Evolutionary conservation across 768 basidiomycete species (phyloP), one percentile per base, ranked within the genome.

Genomic region (Albatrellus ellisii): DNA sequence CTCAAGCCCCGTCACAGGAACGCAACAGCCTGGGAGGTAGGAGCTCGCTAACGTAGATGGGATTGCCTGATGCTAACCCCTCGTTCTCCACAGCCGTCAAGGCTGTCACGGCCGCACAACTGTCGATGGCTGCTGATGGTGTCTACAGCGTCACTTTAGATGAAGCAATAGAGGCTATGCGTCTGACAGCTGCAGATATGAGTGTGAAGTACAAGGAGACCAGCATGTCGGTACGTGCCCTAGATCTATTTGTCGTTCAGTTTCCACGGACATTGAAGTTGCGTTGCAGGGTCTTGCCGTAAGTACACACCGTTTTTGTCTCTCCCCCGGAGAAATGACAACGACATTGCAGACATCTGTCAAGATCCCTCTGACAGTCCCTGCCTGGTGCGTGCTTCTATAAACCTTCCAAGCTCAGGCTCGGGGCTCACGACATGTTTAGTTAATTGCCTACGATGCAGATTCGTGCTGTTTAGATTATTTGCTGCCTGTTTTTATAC

Each of bases 151-250:
- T 27, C 14, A 39, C 26, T 9, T n/a, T 39, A n/a, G 38, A 25
- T 17, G 38, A 27, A 39, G 38, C 38, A 2, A 39, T 39, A 3
- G 38, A 39, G 24, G 38, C 38, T 12, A 39, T 39, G 26, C 38
- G 38, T 24, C 38, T 39, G 22, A 27, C 38, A 26, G 91, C 92
- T 21, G 68, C 73, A n/a, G 87, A 91, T 58, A 94, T 94, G 89
- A 89, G 86, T 47, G 73, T 83, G 51, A 89, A 91, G 59, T 92
- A 94, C 59, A 95, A 94, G 57, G 91, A 97, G 62, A 97, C 91
- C 0, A 88, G 84, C 59, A 72, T 97, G 49, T 88, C 87, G 29
- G 89, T 84, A 54, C 49, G 79, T 62, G 26, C 31, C 46, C 31
- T 35, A 10, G 26, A 24, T 35, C 37, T 18, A 38, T 38, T n/a